phyloP scores from a whole-genome alignment of 768 basidiomycete genomes.

The Kockovaella imperatae region DNA sequence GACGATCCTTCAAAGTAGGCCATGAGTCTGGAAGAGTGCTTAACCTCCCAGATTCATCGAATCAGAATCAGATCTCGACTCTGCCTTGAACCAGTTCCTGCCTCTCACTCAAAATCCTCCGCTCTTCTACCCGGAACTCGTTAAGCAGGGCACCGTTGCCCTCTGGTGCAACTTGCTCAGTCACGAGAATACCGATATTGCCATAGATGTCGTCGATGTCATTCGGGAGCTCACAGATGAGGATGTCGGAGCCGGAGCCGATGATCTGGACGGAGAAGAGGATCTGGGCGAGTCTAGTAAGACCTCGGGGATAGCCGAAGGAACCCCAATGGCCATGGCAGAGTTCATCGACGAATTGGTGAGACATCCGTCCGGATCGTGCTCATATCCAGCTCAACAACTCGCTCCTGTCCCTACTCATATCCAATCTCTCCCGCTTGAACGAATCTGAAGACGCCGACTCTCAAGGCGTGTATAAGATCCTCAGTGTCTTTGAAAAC shows the following conservation, averaged over 20 bases:
- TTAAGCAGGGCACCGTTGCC: constrained; percentile 62
- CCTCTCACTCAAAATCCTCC: constrained; percentile 76
- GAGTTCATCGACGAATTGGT: constrained; percentile 67
- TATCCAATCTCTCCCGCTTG: constrained; percentile 78
- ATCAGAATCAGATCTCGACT: constrained; percentile 91
- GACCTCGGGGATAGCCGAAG: constrained; percentile 51
- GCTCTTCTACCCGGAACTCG: constrained; percentile 80
- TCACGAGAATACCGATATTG: constrained; percentile 95
- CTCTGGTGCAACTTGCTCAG: constrained; percentile 76
- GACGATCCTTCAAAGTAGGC: constrained; percentile 80
- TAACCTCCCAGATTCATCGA: constrained; percentile 74
- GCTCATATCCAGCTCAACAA: constrained; percentile 58
- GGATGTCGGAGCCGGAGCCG: constrained; percentile 73
- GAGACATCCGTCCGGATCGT: constrained; percentile 39
- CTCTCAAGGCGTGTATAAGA: constrained; percentile 82
- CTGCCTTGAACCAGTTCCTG: constrained; percentile 75
- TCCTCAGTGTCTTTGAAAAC: constrained; percentile 93
- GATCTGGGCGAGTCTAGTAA: constrained; percentile 49
- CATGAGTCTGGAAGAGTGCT: not conserved
- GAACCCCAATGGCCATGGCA: constrained; percentile 59
- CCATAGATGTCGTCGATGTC: constrained; percentile 87
- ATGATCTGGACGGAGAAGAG: constrained; percentile 57
- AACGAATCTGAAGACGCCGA: constrained; percentile 88
- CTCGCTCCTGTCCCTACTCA: constrained; percentile 76
- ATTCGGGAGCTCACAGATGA: constrained; percentile 94